A percentile compares a stretch with the other conserved stretches of the same genome.
These are phyloP conservation scores for Hypoxylon sp. DNA, from an alignment of 2,329 filamentous ascomycete species.

Conservation along the genomic window DNA sequence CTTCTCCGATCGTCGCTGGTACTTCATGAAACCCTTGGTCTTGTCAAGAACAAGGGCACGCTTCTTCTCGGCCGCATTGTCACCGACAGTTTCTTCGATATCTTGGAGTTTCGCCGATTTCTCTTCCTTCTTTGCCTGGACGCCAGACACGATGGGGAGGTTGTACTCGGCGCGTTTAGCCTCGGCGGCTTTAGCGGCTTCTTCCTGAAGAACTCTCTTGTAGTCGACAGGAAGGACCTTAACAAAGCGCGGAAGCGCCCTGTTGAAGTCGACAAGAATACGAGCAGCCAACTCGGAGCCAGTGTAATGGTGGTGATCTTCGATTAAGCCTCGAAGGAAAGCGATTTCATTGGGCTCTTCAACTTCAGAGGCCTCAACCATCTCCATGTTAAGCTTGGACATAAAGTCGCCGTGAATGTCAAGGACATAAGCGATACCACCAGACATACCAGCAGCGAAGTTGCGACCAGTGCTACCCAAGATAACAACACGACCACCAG, in stretches of 20 bases:
- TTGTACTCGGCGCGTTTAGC: constrained; percentile 88
- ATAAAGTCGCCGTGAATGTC: constrained; percentile 92
- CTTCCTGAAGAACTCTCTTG: constrained; percentile 90
- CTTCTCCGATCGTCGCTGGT: constrained; percentile 92
- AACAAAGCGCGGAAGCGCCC: constrained; percentile 89
- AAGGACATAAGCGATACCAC: constrained; percentile 94
- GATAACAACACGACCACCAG: constrained; percentile 89
- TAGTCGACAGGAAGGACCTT: constrained; percentile 96
- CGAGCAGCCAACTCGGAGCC: constrained; percentile 94
- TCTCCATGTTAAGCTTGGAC: constrained; percentile 95
- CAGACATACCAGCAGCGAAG: constrained; percentile 98
- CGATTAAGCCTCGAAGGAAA: constrained; percentile 89
- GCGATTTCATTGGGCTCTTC: constrained; percentile 91
- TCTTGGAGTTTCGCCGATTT: constrained; percentile 82
- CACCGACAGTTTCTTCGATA: constrained; percentile 91
- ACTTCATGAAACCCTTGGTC: constrained; percentile 98
- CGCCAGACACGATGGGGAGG: constrained; percentile 81
- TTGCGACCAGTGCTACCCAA: constrained; percentile 93
- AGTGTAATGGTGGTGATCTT: constrained; percentile 98
- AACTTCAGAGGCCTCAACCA: constrained; percentile 90
- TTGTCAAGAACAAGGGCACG: constrained; percentile 95
- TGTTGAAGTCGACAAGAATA: constrained; percentile 94
- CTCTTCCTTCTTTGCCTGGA: constrained; percentile 74
- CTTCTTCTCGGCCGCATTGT: constrained; percentile 89
- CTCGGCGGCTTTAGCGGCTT: constrained; percentile 86